A percentile compares a stretch with the other conserved stretches of the same genome.
These are phyloP conservation scores for Parasitella parasitica DNA, from an alignment of 371 early-diverging fungal species.

Conservation along the genomic window DNA sequence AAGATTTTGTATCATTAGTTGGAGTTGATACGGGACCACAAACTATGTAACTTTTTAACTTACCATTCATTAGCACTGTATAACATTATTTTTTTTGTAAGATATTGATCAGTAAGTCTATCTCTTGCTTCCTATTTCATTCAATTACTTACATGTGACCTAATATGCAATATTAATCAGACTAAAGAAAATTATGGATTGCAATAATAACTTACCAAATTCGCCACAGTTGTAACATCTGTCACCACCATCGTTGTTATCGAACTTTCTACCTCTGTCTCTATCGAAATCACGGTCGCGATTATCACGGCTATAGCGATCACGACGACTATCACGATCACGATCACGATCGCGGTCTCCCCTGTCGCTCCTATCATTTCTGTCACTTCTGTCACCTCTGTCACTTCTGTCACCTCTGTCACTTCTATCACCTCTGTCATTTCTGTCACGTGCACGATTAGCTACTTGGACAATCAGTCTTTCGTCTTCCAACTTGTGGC, in stretches of 20 bases:
- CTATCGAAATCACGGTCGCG: constrained; percentile 14
- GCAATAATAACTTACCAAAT: constrained; percentile 22
- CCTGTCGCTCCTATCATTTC: background rate
- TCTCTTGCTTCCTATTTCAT: background rate
- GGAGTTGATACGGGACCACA: background rate
- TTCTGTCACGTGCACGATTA: constrained; percentile 32
- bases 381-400: background rate
- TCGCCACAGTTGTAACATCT: constrained; percentile 50
- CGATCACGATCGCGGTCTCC: constrained; percentile 8
- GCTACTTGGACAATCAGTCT: constrained; percentile 34
- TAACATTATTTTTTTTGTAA: background rate
- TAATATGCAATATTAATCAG: constrained; percentile 7
- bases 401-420: constrained; percentile 7
- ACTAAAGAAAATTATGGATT: background rate
- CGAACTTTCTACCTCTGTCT: constrained; percentile 19
- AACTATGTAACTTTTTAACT: background rate
- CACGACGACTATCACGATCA: constrained; percentile 4
- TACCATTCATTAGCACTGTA: constrained; percentile 44
- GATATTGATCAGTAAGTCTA: background rate
- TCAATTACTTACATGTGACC: constrained; percentile 40
- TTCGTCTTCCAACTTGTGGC: constrained; percentile 49
- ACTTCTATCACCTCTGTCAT: background rate
- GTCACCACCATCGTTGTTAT: constrained; percentile 11
- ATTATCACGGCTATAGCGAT: constrained; percentile 10
- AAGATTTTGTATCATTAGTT: background rate